A percentile compares a stretch with the other conserved stretches of the same genome.
These are phyloP conservation scores for Emergomyces pasteurianus DNA, from an alignment of 2,329 filamentous ascomycete species.

Conservation along the genomic window DNA sequence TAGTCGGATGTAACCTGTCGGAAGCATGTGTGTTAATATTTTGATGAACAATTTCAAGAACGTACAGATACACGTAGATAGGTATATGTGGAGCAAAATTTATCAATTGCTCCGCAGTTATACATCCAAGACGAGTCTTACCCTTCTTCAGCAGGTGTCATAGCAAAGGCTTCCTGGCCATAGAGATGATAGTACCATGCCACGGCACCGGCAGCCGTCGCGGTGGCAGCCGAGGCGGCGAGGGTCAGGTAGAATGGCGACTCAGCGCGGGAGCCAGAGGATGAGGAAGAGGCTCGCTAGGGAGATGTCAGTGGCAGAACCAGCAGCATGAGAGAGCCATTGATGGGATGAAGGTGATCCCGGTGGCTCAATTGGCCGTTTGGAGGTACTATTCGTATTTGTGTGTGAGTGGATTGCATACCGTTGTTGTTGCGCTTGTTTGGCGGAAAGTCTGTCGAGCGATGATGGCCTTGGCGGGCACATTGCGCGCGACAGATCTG, in stretches of 20 bases:
- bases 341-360: background rate
- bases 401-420: conserved; percentile 39
- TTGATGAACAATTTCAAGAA: background rate
- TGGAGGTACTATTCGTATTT: background rate
- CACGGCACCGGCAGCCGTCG: conserved; percentile 74
- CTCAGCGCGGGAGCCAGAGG: conserved; percentile 50
- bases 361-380: conserved; percentile 5
- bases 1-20: conserved; percentile 71
- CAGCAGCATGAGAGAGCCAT: conserved; percentile 11
- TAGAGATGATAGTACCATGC: conserved; percentile 98
- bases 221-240: conserved; percentile 74
- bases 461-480: conserved; percentile 72
- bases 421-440: conserved; percentile 71
- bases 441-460: conserved; percentile 61
- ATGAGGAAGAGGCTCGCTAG: conserved; percentile 57
- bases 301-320: background rate
- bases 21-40: conserved; percentile 8
- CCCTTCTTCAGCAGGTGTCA: conserved; percentile 95
- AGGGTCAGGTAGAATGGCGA: conserved; percentile 74
- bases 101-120: background rate
- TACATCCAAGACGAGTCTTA: conserved; percentile 47
- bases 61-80: background rate
- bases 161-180: conserved; percentile 73
- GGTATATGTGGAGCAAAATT: too few species aligned
- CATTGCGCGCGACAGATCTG: conserved; percentile 78